Percentiles rank a stretch among this genome's conserved stretches.
Evolutionary conservation across 176 grass and related monocot species (phyloP).

Genomic region (Pontederia crassipes): DNA sequence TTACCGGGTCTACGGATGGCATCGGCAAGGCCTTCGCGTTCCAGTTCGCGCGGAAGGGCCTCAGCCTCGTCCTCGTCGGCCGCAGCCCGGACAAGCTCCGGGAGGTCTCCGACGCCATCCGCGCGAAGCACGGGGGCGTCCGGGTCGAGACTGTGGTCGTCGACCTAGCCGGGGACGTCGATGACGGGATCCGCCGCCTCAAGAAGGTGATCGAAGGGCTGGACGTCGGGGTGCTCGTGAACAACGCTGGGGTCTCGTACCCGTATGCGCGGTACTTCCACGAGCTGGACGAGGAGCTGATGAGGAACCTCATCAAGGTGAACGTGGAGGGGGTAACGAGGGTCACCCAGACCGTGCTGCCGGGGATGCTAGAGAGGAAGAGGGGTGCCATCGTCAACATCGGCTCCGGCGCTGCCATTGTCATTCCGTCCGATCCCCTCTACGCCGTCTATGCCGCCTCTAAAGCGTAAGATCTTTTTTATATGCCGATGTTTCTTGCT

Average conservation of each 20-base stretch:
- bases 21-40: constrained; percentile 73
- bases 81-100: constrained; percentile 65
- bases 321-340: constrained; percentile 29
- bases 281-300: constrained; percentile 28
- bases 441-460: constrained; percentile 35
- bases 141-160: constrained; percentile 23
- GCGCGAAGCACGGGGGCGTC: not conserved
- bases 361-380: constrained; percentile 23
- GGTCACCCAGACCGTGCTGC: constrained; percentile 31
- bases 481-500: not conserved
- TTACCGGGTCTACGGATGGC: constrained; percentile 76
- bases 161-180: constrained; percentile 22
- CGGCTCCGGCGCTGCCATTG: constrained; percentile 23
- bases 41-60: constrained; percentile 51
- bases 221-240: constrained; percentile 44
- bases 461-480: constrained; percentile 11
- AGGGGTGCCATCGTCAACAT: constrained; percentile 45
- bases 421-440: constrained; percentile 34
- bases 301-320: constrained; percentile 25
- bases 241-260: constrained; percentile 38
- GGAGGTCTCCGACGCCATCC: constrained; percentile 43
- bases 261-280: constrained; percentile 30
- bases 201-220: constrained; percentile 12
- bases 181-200: constrained; percentile 13
- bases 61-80: constrained; percentile 73